These are phyloP conservation scores for Syzygium oleosum DNA, from an alignment of 345 rosid species.

Conservation along the genomic window DNA sequence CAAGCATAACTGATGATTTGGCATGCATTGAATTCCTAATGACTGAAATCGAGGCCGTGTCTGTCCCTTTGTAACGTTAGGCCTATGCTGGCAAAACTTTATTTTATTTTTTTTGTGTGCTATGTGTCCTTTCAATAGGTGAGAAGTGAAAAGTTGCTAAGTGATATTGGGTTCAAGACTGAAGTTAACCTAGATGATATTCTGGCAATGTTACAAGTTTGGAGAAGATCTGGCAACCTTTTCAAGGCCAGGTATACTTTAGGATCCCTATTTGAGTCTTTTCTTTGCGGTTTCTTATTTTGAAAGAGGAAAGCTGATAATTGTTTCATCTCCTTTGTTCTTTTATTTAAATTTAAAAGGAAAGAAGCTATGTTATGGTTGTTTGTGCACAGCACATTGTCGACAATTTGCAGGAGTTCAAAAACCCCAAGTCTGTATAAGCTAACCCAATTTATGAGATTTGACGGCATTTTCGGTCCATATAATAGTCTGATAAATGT, in stretches of 20 bases:
- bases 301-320: not conserved
- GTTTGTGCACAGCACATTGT: not conserved
- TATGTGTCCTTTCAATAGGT: conserved; percentile 12
- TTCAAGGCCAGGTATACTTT: conserved; percentile 26
- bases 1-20: not conserved
- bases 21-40: not conserved
- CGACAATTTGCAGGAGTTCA: not conserved
- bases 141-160: conserved; percentile 18
- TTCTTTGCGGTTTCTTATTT: not conserved
- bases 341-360: not conserved
- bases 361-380: not conserved
- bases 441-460: not conserved
- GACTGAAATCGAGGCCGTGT: not conserved
- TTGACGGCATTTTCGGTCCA: not conserved
- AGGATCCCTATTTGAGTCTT: not conserved
- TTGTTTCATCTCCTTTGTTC: not conserved
- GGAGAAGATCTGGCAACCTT: conserved; percentile 20
- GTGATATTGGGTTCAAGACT: conserved; percentile 34
- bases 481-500: not conserved
- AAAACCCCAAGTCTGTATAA: not conserved
- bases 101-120: not conserved
- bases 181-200: conserved; percentile 27
- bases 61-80: not conserved
- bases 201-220: conserved; percentile 11
- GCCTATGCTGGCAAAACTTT: not conserved